phyloP scores from a whole-genome alignment of 768 basidiomycete species.

The Cystobasidium ongulense region DNA sequence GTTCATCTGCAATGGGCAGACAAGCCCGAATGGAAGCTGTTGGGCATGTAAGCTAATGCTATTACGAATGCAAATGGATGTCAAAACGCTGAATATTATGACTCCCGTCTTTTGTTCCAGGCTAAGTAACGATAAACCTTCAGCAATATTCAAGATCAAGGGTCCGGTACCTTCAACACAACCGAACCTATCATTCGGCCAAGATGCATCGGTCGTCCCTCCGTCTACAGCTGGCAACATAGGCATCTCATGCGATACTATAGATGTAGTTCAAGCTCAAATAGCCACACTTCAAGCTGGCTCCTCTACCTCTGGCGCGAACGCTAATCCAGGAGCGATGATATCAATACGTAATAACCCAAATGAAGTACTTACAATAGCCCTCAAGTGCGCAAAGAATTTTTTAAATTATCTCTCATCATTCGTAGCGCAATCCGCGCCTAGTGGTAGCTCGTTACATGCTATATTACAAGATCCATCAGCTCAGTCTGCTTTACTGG shows the following conservation, averaged over 20 bases:
- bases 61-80: background rate
- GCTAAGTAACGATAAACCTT: constrained; percentile 33
- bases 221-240: constrained; percentile 1
- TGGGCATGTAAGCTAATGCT: constrained; percentile 21
- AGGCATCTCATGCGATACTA: constrained; percentile 22
- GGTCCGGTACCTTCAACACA: background rate
- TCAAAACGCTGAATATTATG: background rate
- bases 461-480: constrained; percentile 11
- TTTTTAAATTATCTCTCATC: constrained; percentile 35
- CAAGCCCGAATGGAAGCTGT: constrained; percentile 23
- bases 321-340: background rate
- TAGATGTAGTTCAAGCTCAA: constrained; percentile 24
- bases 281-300: background rate
- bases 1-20: constrained; percentile 26
- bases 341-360: background rate
- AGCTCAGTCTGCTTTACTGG: constrained; percentile 16
- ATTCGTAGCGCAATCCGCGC: constrained; percentile 29
- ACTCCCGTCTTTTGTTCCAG: background rate
- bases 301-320: background rate
- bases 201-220: background rate
- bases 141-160: constrained; percentile 31
- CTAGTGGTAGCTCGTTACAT: constrained; percentile 11
- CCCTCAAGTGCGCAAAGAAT: constrained; percentile 30
- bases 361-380: constrained; percentile 11
- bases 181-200: constrained; percentile 6